Percentiles rank a stretch among this genome's conserved stretches.
Conservation (phyloP, 345 rosid species). For the Eucalyptus cloeziana region DNA sequence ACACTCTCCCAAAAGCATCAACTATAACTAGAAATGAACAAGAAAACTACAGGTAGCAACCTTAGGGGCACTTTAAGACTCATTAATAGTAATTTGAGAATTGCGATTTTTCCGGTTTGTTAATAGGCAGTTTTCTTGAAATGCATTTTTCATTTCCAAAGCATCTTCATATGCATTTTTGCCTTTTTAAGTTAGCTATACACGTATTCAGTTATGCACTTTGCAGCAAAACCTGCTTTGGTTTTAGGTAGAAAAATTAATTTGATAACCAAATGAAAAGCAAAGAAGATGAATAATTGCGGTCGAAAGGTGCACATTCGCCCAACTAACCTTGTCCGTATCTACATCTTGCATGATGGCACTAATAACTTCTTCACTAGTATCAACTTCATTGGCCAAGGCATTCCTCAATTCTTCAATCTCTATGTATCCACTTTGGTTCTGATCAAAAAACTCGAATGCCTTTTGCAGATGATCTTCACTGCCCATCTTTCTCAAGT, state of each 20-base stretch:
- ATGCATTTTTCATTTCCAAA: neutral
- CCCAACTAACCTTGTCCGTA: constrained; percentile 65
- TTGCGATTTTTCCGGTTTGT: neutral
- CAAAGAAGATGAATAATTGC: neutral
- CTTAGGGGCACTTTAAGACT: neutral
- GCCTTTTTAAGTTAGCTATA: neutral
- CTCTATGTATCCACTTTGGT: constrained; percentile 75
- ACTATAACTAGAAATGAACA: neutral
- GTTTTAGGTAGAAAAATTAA: neutral
- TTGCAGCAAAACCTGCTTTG: neutral
- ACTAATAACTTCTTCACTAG: constrained; percentile 62
- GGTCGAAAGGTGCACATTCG: neutral
- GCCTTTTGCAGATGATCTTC: constrained; percentile 89
- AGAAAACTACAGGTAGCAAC: neutral
- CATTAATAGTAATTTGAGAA: neutral
- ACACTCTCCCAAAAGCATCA: neutral
- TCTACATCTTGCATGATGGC: constrained; percentile 95
- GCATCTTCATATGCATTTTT: neutral
- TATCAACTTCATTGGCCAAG: constrained; percentile 62
- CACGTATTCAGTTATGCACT: neutral
- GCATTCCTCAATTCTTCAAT: constrained; percentile 74
- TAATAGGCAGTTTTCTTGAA: neutral
- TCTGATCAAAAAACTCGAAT: constrained; percentile 65
- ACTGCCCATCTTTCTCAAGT: constrained; percentile 82
- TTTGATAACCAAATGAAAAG: neutral